Base-by-base conservation (phyloP, 306 rosid species). In the Pueraria montana region DNA sequence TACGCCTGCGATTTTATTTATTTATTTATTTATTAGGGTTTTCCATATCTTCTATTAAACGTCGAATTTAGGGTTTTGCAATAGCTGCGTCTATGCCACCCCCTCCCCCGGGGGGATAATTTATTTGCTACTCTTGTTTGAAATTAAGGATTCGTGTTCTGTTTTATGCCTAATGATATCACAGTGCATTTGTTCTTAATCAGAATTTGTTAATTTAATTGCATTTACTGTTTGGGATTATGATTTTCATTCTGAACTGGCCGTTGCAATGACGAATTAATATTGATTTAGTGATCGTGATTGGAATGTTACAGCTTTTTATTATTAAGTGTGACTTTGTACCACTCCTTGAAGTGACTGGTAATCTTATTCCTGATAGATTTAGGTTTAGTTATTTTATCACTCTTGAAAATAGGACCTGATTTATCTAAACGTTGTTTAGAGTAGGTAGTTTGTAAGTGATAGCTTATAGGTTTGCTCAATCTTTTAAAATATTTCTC, bases 21-120 rank as follows among this genome's bases (percentile, higher is more conserved):
- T n/a, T n/a, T n/a, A 50, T 27, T 69, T 8, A 40, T 16, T 53
- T 21, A 62, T 77, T 63, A 43, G 75, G 78, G 78, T 55, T 76
- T 72, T 88, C 52, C 48, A 11, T 72, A 34, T 32, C 46, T 53
- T 58, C 4, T 18, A 21, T 72, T 11, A 8, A 50, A 26, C 18
- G 16, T 68, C 59, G 55, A 49, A 49, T 84, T 78, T 91, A 88
- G 93, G 95, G 91, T 89, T 91, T 87, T 70, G n/a, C 20, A 40
- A 50, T 59, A 55, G 76, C 59, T 58, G 64, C 61, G 56, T 40
- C 62, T 21, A 24, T 76, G 4, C 18, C 1, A 17, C 42, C 3
- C 2, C 24, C n/a, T 6, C 24, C n/a, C 18, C 6, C n/a, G n/a
- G n/a, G n/a, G n/a, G n/a, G 40, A 36, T 6, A 61, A 62, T 62